Evolutionary conservation across 371 early-diverging fungal genomes (phyloP), one percentile per base, ranked within the genome.

Genomic region (Scutellospora calospora): DNA sequence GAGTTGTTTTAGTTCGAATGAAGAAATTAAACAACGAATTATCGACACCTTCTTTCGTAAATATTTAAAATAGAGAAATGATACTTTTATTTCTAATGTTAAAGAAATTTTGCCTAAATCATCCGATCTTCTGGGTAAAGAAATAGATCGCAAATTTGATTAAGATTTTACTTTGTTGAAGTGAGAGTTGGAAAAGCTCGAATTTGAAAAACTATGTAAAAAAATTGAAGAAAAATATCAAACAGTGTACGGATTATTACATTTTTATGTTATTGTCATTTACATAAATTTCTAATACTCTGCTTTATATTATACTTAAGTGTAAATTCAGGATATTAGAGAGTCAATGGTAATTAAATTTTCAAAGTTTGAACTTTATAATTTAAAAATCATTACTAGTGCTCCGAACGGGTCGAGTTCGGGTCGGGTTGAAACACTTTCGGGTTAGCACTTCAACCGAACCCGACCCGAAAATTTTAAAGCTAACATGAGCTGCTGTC

Each of bases 41-140:
- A 18, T 73, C 1, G 25, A 0, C 31, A 3, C 20, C n/a, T 76
- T 76, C 20, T 60, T 76, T 27, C 38, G 41, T 22, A 41, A 57
- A 76, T 76, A 59, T 16, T 5, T 22, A 55, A 55, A 60, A 20
- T 76, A 60, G 76, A 35, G 76, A 41, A 74, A 31, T 5, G 11
- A n/a, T 0, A 41, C 35, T 16, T 76, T 60, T 41, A 11, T 60
- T 33, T 3, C 18, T 20, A 35, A 76, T 14, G 27, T 76, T 9
- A 76, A 76, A 45, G 29, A 35, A 20, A 60, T 76, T 38, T n/a
- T 41, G 12, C 76, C 52, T 59, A 76, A 55, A 45, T 5, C 6
- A 41, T 11, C 18, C 0, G 49, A 16, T 49, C 49, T 2, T 16
- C 3, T 55, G 5, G 35, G 27, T 27, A 76, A 14, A 55, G 25